phyloP scores from a whole-genome alignment of 345 rosid genomes.

The Rhizophora mangle region DNA sequence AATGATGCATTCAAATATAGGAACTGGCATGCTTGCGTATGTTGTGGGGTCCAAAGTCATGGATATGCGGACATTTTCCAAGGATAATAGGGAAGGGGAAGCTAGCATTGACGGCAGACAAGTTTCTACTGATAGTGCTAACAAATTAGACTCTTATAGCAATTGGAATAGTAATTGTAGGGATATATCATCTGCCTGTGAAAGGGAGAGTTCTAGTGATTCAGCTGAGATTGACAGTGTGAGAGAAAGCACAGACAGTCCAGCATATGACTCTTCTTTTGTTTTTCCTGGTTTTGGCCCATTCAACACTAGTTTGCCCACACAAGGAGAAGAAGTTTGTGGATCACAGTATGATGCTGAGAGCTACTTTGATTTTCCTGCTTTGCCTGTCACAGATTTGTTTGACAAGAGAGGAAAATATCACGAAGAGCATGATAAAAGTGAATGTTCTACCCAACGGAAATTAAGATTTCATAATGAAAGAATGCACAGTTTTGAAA shows the following conservation, averaged over 20 bases:
- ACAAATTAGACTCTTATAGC: conserved; percentile 38
- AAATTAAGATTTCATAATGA: conserved; percentile 48
- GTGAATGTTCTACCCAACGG: conserved; percentile 33
- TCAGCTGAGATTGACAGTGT: conserved; percentile 54
- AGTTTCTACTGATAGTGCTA: conserved; percentile 38
- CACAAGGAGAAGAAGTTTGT: conserved; percentile 29
- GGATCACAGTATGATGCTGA: conserved; percentile 42
- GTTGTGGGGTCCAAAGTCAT: conserved; percentile 88
- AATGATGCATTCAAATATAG: conserved; percentile 83
- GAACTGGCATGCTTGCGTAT: conserved; percentile 90
- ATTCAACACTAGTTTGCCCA: conserved; percentile 35
- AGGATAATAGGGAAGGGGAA: conserved; percentile 49
- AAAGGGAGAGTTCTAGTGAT: conserved; percentile 55
- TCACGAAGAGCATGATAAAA: conserved; percentile 40
- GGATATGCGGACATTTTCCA: conserved; percentile 85
- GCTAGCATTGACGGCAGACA: conserved; percentile 40
- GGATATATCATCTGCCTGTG: conserved; percentile 43
- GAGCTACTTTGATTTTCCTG: conserved; percentile 57
- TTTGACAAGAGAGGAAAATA: conserved; percentile 59
- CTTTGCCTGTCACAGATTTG: conserved; percentile 69
- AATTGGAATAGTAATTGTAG: conserved; percentile 51
- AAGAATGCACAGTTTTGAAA: conserved; percentile 72
- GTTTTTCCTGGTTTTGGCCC: conserved; percentile 43
- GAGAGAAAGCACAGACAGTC: conserved; percentile 53
- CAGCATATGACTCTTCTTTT: conserved; percentile 50